These are phyloP conservation scores for Leucoagaricus sp. DNA, from an alignment of 1,284 basidiomycete genomes.

Conservation along the genomic window DNA sequence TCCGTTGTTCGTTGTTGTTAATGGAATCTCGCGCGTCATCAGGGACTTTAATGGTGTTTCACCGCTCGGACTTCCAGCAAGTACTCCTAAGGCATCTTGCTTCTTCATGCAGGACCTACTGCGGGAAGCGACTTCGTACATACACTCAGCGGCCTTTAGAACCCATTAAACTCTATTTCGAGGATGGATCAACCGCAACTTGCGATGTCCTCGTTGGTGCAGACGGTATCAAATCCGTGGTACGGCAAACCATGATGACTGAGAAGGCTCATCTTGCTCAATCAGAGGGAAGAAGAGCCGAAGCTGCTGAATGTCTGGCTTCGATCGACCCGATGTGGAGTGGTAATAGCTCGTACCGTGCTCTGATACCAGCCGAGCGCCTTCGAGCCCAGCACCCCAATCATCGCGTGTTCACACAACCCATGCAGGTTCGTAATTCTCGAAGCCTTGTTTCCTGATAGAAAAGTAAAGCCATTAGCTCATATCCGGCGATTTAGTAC, in stretches of 20 bases:
- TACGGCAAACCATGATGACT: constrained; percentile 32
- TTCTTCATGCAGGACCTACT: constrained; percentile 38
- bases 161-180: constrained; percentile 44
- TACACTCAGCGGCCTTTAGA: constrained; percentile 42
- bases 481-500: constrained; percentile 31
- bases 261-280: constrained; percentile 33
- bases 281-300: constrained; percentile 27
- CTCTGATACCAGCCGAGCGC: constrained; percentile 34
- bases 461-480: background rate
- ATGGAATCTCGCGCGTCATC: constrained; percentile 3
- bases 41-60: constrained; percentile 48
- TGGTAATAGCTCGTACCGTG: constrained; percentile 39
- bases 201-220: constrained; percentile 54
- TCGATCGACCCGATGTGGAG: constrained; percentile 39
- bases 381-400: constrained; percentile 32
- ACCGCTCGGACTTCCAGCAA: constrained; percentile 53
- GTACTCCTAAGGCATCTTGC: constrained; percentile 46
- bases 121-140: constrained; percentile 48
- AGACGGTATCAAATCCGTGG: constrained; percentile 50
- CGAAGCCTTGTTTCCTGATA: background rate
- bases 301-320: constrained; percentile 33
- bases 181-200: constrained; percentile 45
- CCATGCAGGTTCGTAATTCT: constrained; percentile 36
- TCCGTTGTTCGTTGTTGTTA: background rate
- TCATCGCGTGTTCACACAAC: constrained; percentile 36